phyloP scores from a whole-genome alignment of 495 filamentous ascomycete genomes.

The Penicillium chermesinum region DNA sequence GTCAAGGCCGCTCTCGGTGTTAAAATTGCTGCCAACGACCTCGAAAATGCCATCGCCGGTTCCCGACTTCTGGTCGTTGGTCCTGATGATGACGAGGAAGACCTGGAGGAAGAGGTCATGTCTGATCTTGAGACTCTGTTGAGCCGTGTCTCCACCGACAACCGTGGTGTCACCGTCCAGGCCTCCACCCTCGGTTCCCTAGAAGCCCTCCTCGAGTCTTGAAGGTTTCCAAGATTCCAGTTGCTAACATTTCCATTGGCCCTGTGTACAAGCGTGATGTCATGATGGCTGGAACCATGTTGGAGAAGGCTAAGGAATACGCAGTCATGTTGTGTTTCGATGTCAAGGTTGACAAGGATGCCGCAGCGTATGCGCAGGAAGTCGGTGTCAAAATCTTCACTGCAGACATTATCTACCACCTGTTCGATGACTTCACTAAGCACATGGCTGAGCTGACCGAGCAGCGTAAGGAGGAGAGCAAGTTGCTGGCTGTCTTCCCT shows the following conservation, averaged over 20 bases:
- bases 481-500: slow-evolving; percentile 93
- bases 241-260: slow-evolving; percentile 94
- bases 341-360: slow-evolving; percentile 98
- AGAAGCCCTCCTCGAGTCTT: slow-evolving; percentile 94
- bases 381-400: slow-evolving; percentile 98
- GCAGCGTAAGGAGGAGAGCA: slow-evolving; percentile 92
- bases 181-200: slow-evolving; percentile 96
- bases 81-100: slow-evolving; percentile 92
- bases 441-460: slow-evolving; percentile 83
- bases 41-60: slow-evolving; percentile 95
- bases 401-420: slow-evolving; percentile 97
- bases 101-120: slow-evolving; percentile 95
- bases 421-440: slow-evolving; percentile 94
- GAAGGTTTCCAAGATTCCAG: slow-evolving; percentile 88
- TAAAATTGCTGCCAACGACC: slow-evolving; percentile 94
- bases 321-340: slow-evolving; percentile 99
- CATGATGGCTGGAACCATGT: slow-evolving; percentile 92
- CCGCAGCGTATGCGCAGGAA: slow-evolving; percentile 83
- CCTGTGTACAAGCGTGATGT: slow-evolving; percentile 98
- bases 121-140: slow-evolving; percentile 88
- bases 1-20: slow-evolving; percentile 98
- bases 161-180: slow-evolving; percentile 93
- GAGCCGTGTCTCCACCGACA: slow-evolving; percentile 80
- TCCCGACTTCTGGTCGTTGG: slow-evolving; percentile 92
- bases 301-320: slow-evolving; percentile 92